Conservation (phyloP, 1,284 basidiomycete genomes). For the Cryptococcus sp. region DNA sequence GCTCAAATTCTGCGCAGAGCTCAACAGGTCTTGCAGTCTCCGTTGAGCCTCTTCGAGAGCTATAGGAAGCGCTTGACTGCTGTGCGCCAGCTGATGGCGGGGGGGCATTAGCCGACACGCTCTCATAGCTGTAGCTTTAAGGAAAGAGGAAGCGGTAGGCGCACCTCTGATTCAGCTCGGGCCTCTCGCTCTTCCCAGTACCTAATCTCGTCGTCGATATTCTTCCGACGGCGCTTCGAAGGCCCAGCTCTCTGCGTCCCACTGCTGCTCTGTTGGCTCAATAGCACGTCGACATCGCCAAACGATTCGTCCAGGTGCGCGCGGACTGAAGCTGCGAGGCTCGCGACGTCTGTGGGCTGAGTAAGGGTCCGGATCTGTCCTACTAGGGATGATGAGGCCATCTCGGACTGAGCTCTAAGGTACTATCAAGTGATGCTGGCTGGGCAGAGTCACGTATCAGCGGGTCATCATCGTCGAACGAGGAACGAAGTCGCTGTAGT, state of each 20-base stretch:
- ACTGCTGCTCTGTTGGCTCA: constrained; percentile 10
- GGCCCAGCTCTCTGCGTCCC: constrained; percentile 2
- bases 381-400: constrained; percentile 6
- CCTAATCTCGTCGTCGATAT: constrained; percentile 37
- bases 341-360: constrained; percentile 6
- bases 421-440: too few relatives aligned
- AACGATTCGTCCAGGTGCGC: constrained; percentile 39
- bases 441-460: too few relatives aligned
- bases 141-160: neutral
- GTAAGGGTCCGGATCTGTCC: constrained; percentile 21
- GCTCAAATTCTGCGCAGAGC: constrained; percentile 69
- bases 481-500: too few relatives aligned
- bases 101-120: too few relatives aligned
- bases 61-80: constrained; percentile 31
- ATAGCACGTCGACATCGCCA: constrained; percentile 31
- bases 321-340: constrained; percentile 21
- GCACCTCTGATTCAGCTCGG: constrained; percentile 27
- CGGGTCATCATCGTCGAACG: too few relatives aligned
- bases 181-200: constrained; percentile 37
- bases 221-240: constrained; percentile 18
- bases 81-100: constrained; percentile 25
- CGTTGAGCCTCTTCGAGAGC: constrained; percentile 34
- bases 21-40: constrained; percentile 50
- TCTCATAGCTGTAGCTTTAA: too few relatives aligned
- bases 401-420: neutral